Conservation (phyloP, 306 rosid species). For the Lupinus albus region DNA sequence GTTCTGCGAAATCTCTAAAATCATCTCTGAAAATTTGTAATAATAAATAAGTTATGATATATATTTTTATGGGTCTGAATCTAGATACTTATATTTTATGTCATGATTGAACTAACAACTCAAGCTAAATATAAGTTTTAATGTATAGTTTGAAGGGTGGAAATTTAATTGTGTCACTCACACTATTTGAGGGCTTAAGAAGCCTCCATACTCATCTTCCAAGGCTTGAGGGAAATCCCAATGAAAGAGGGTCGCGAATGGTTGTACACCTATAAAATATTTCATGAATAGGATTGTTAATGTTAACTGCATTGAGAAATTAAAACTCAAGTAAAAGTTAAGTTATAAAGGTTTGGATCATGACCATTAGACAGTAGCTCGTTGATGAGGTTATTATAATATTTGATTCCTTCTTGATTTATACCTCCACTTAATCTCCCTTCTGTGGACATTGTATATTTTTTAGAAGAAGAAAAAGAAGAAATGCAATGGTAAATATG, state of each 20-base stretch:
- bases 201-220: constrained; percentile 57
- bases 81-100: no score
- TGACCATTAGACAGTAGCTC: constrained; percentile 51
- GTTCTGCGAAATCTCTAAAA: constrained; percentile 45
- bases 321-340: neutral
- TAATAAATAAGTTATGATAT: no score
- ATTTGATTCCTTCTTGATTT: constrained; percentile 47
- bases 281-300: neutral
- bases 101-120: no score
- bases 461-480: no score
- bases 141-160: neutral
- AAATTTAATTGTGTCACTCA: constrained; percentile 36
- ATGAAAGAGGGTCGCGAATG: constrained; percentile 59
- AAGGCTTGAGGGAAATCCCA: constrained; percentile 65
- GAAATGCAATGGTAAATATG: neutral
- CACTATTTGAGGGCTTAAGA: constrained; percentile 48
- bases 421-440: constrained; percentile 54
- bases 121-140: neutral
- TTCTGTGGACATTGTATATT: constrained; percentile 24
- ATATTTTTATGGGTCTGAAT: no score
- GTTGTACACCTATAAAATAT: constrained; percentile 36
- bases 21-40: constrained; percentile 50
- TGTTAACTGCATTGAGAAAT: neutral
- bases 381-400: constrained; percentile 53
- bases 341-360: neutral